Percentiles rank a stretch among this genome's conserved stretches.
Evolutionary conservation across 2,329 filamentous ascomycete genomes (phyloP).

Genomic region (Aspergillus floridensis): DNA sequence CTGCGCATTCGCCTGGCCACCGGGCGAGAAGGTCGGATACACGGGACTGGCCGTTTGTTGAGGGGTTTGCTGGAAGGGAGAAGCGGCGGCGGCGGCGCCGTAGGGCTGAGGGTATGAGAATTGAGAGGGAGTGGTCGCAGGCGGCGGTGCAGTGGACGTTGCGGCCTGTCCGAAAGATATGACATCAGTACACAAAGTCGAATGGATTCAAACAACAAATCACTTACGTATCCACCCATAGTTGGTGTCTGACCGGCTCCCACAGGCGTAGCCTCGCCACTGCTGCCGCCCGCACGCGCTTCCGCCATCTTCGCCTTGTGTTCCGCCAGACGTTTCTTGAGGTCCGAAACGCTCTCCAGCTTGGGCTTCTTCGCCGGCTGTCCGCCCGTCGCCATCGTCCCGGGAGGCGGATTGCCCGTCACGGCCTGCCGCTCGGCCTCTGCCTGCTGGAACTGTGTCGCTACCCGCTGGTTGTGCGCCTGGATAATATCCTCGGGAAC

Average conservation of each 20-base stretch:
- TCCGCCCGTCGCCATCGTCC: conserved; percentile 47
- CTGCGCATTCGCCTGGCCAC: conserved; percentile 31
- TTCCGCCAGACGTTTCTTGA: conserved; percentile 77
- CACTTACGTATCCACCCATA: conserved; percentile 58
- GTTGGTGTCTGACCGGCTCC: conserved; percentile 49
- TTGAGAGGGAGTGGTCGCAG: conserved; percentile 35
- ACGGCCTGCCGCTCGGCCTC: conserved; percentile 77
- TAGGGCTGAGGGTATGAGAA: conserved; percentile 43
- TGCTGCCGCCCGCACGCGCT: conserved; percentile 55
- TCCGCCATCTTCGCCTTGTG: conserved; percentile 68
- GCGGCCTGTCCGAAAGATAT: conserved; percentile 35
- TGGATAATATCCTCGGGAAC: conserved; percentile 82
- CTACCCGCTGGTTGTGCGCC: conserved; percentile 81
- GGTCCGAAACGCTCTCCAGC: conserved; percentile 70
- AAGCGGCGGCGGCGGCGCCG: conserved; percentile 26
- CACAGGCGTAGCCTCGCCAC: conserved; percentile 58
- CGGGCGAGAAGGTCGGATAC: conserved; percentile 37
- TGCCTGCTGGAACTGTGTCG: conserved; percentile 78
- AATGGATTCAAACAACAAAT: not conserved
- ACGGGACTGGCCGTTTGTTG: conserved; percentile 42
- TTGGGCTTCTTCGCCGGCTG: conserved; percentile 61
- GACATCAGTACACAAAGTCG: conserved; percentile 6
- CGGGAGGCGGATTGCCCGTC: conserved; percentile 79
- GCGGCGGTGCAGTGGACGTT: conserved; percentile 40
- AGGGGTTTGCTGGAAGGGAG: conserved; percentile 44